These are phyloP conservation scores for Aspergillus cavernicola DNA, from an alignment of 495 filamentous ascomycete genomes.

Conservation along the genomic window DNA sequence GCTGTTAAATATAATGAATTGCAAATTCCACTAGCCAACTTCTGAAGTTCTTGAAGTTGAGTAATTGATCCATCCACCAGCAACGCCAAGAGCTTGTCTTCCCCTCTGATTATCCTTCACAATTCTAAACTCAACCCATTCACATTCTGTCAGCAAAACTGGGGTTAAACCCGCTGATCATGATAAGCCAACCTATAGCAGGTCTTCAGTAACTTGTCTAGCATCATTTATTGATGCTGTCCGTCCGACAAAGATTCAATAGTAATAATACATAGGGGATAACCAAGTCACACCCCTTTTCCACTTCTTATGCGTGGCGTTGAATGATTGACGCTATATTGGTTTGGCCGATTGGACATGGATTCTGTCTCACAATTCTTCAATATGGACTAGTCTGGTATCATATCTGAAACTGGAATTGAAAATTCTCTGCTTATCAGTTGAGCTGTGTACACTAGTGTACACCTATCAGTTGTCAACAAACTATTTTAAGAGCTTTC, in stretches of 20 bases:
- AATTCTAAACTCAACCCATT: not conserved
- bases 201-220: not conserved
- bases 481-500: slow-evolving; percentile 3
- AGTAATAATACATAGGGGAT: not conserved
- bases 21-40: no score
- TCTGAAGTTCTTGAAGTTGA: no score
- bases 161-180: slow-evolving; percentile 5
- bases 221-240: slow-evolving; percentile 6
- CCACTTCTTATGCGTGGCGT: slow-evolving; percentile 15
- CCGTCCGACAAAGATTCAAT: not conserved
- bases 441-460: no score
- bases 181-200: slow-evolving; percentile 5
- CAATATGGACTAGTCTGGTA: slow-evolving; percentile 1
- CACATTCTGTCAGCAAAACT: not conserved
- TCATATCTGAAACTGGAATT: slow-evolving; percentile 4
- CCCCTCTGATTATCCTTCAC: not conserved
- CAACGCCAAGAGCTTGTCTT: no score
- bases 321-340: slow-evolving; percentile 21
- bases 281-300: slow-evolving; percentile 6
- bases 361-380: slow-evolving; percentile 14
- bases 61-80: no score
- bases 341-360: slow-evolving; percentile 9
- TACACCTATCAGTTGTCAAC: no score
- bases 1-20: no score
- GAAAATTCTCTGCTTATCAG: not conserved